Conservation (phyloP, 257 asterid species). For the Solanum lycopersicoides region DNA sequence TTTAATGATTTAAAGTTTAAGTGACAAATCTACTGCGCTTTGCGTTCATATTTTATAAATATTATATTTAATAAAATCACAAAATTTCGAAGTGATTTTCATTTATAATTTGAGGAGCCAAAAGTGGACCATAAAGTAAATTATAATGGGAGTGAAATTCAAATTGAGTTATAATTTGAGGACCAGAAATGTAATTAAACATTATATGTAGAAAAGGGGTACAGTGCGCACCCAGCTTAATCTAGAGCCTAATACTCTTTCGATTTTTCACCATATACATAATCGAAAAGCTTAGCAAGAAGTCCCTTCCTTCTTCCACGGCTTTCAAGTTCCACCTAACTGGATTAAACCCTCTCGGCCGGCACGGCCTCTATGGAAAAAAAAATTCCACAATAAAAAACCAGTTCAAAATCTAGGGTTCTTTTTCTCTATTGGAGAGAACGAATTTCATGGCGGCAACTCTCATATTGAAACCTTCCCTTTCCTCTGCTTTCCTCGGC, state of each 20-base stretch:
- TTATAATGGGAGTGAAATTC: too few relatives aligned
- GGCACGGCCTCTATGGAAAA: not conserved
- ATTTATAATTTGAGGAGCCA: not conserved
- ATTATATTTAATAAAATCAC: too few relatives aligned
- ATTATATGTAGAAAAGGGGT: not conserved
- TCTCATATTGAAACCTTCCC: constrained; percentile 41
- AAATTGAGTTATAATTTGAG: not conserved
- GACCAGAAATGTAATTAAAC: not conserved
- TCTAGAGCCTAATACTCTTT: not conserved
- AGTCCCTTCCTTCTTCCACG: not conserved
- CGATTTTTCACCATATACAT: not conserved
- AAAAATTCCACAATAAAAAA: not conserved
- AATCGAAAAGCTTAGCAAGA: not conserved
- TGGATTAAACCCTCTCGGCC: not conserved
- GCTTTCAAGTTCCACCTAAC: not conserved
- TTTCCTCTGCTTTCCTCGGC: constrained; percentile 47
- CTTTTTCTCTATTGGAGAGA: not conserved
- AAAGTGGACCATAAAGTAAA: too few relatives aligned
- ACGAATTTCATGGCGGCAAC: constrained; percentile 40
- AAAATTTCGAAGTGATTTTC: not conserved
- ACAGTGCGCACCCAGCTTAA: not conserved
- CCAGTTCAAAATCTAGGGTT: not conserved
- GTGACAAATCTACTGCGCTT: not conserved
- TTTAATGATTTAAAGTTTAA: not conserved
- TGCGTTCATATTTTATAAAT: not conserved